Base-by-base conservation (phyloP, 2,329 filamentous ascomycete genomes). In the Epichloe hybrida region DNA sequence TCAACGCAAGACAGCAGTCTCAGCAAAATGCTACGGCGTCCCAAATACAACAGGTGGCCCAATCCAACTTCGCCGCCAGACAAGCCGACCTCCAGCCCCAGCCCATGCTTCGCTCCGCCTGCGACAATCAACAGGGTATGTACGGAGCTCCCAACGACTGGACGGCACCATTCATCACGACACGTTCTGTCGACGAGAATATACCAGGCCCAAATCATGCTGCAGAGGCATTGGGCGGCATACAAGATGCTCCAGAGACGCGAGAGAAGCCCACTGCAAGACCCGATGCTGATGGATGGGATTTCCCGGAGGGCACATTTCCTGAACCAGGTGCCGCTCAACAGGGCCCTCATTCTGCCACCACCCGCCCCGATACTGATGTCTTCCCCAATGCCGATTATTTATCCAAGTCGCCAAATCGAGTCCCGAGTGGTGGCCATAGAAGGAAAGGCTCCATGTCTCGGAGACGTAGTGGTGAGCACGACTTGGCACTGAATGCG, bases 321-420 rank as follows among this genome's bases (percentile, higher is more conserved):
- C 69, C 78, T 0, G 84, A 86, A 40, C 69, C 77, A 12, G 62
- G 65, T 42, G 64, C 70, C 34, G 58, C 64, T 5, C 73, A 77
- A 44, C 66, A 63, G 27, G 61, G 56, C 2, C 70, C 73, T 48
- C 74, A 75, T 50, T 64, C 73, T 11, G 68, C 66, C 35, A 72
- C 61, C 56, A 83, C 66, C 68, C 81, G 90, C 54, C 89, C 88
- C 1, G 91, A 96, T 62, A 93, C 84, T 0, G 91, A 96, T 65
- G 77, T 80, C 4, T 97, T 97, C 55, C 90, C 91, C 1, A 83
- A 80, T 44, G 86, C 89, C 42, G 88, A 88, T 51, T 84, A 84
- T 54, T 73, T 84, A 8, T 79, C 87, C 36, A 94, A 93, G 63
- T 95, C 89, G 2, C 88, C 89, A 2, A 82, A 80, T 31, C 79